These are phyloP conservation scores for Polygonum maritimum DNA, from an alignment of 148 eudicot species.

Conservation along the genomic window DNA sequence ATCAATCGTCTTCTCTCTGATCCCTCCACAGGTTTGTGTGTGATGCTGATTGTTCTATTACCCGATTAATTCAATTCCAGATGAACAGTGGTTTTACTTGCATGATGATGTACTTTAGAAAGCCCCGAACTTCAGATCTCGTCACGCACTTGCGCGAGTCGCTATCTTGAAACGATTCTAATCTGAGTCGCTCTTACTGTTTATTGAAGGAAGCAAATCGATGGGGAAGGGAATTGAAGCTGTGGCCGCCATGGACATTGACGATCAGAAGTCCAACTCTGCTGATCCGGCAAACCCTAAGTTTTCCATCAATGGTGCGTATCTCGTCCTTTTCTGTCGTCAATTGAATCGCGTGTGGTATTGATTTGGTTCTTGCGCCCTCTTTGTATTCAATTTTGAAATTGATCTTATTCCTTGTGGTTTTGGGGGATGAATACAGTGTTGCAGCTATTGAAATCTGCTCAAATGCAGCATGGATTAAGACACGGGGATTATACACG, in stretches of 20 bases:
- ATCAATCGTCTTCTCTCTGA: not conserved
- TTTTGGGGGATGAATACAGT: conserved; percentile 32
- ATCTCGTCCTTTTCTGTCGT: not conserved
- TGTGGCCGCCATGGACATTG: conserved; percentile 63
- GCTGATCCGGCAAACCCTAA: conserved; percentile 56
- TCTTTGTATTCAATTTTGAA: not conserved
- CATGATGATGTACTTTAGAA: not conserved
- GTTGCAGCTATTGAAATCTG: conserved; percentile 56
- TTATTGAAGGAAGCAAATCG: conserved; percentile 9
- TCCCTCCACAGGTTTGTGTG: not conserved
- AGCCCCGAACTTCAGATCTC: not conserved
- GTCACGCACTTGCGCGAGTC: not conserved
- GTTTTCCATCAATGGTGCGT: conserved; percentile 64
- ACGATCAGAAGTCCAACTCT: conserved; percentile 26
- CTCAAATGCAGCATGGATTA: no score
- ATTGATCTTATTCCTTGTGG: conserved; percentile 5
- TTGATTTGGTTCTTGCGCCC: not conserved
- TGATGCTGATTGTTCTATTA: not conserved
- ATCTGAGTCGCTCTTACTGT: not conserved
- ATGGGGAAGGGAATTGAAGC: conserved; percentile 56
- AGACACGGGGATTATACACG: no score
- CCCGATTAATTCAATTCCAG: not conserved
- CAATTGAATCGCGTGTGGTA: not conserved
- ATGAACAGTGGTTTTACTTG: not conserved
- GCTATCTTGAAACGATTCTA: not conserved